Evolutionary conservation across 2,329 filamentous ascomycete species (phyloP), one percentile per base, ranked within the genome.

Genomic region (Alternaria longipes): DNA sequence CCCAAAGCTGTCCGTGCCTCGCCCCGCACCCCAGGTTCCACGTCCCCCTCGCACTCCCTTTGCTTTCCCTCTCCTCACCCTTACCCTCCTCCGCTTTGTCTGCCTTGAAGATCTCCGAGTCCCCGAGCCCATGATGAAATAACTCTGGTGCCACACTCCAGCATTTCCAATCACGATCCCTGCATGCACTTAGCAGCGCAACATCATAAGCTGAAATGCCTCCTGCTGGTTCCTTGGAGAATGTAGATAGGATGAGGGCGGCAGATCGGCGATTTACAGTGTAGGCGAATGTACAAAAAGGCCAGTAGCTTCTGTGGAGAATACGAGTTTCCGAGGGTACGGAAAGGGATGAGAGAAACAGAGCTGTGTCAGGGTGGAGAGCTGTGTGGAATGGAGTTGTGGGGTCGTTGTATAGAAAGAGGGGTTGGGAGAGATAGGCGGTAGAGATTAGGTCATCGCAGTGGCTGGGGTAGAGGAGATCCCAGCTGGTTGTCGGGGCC

Each of bases 261-360:
- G 80, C 79, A 0, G 76, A 75, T 8, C 59, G 44, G 4, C 77
- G 70, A 0, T 73, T 79, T 4, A 81, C 69, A 14, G 71, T 79
- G 67, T 79, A 81, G 38, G 73, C 79, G 62, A 80, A 81, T 1
- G 79, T 81, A 67, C 79, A 81, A 38, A 81, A 75, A 0, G 78
- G 78, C 56, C 66, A 77, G 46, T 67, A 63, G 12, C 74, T 72
- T 38, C 72, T 68, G 64, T 81, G 77, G 7, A 80, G 47, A 1
- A 81, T 41, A 8, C 79, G 72, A 0, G 68, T 67, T 5, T 70
- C 60, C 8, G 66, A 55, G 2, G 73, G 71, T 8, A 79, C 22
- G 50, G 62, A 59, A 41, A 80, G 65, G 3, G 54, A 56, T 16
- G 60, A 26, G 26, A 79, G 70, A 54, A 78, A 73, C 8, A 62